Conservation (phyloP, 179 eudicot species). For the Corrigiola litoralis region DNA sequence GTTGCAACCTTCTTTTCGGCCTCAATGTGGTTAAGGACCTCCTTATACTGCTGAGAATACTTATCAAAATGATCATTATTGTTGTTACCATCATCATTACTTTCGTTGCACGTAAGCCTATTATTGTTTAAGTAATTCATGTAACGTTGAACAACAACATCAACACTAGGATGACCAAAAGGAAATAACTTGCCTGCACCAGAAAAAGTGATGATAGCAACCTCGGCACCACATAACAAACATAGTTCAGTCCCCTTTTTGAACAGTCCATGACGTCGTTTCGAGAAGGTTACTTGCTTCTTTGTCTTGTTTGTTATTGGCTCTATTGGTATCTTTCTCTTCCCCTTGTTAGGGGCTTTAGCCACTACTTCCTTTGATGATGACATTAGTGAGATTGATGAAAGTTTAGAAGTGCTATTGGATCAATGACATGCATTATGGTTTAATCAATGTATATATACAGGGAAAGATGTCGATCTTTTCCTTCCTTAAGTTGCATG, state of each 20-base stretch:
- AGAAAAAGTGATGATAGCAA: conserved; percentile 16
- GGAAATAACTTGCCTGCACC: conserved; percentile 18
- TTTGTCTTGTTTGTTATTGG: conserved; percentile 6
- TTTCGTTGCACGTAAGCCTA: not conserved
- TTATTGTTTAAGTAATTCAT: not conserved
- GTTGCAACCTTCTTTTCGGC: not conserved
- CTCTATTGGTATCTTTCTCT: conserved; percentile 2
- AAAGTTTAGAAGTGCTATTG: not conserved
- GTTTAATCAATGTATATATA: not conserved
- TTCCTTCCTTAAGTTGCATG: not conserved
- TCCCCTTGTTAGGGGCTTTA: conserved; percentile 2
- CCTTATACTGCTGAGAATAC: not conserved
- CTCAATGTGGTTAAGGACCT: not conserved
- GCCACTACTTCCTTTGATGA: not conserved
- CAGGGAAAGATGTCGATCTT: not conserved
- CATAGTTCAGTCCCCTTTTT: conserved; percentile 15
- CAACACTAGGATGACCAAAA: conserved; percentile 21
- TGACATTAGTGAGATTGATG: not conserved
- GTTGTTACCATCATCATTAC: no score
- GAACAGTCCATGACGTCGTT: conserved; percentile 14
- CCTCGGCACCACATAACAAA: conserved; percentile 11
- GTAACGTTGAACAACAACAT: conserved; percentile 9
- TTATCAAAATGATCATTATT: not conserved
- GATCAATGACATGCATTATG: not conserved
- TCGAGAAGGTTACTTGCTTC: conserved; percentile 19